Evolutionary conservation across 2,329 filamentous ascomycete genomes (phyloP).

Genomic region (Colletotrichum sp.): DNA sequence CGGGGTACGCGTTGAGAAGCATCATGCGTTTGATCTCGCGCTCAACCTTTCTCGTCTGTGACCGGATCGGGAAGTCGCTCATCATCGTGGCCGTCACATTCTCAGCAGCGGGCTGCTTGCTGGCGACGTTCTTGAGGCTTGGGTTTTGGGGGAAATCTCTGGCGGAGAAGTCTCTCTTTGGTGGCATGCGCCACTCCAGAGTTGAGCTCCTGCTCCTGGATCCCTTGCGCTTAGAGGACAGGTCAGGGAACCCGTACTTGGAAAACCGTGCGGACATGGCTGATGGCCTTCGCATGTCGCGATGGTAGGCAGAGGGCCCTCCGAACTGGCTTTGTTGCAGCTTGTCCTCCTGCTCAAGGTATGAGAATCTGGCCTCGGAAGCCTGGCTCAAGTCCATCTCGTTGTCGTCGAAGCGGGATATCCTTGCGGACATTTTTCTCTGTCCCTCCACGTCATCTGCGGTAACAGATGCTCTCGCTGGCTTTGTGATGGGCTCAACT

Average conservation of each 20-base stretch:
- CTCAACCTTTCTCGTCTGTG: conserved; percentile 24
- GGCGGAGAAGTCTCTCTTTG: not conserved
- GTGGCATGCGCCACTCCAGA: not conserved
- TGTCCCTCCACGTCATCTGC: not conserved
- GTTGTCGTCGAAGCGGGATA: conserved; percentile 7
- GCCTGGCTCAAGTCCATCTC: conserved; percentile 16
- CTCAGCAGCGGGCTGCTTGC: not conserved
- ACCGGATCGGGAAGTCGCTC: conserved; percentile 25
- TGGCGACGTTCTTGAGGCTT: not conserved
- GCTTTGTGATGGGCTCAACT: not conserved
- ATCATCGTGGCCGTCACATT: conserved; percentile 8
- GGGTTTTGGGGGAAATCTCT: conserved; percentile 10
- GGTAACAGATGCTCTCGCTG: not conserved
- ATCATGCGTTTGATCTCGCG: conserved; percentile 35
- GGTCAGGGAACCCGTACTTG: not conserved
- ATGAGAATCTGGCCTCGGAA: conserved; percentile 16
- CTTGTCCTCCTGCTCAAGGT: conserved; percentile 16
- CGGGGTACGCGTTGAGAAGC: conserved; percentile 41
- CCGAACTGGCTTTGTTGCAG: not conserved
- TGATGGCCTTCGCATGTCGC: conserved; percentile 1
- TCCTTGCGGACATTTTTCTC: conserved; percentile 13
- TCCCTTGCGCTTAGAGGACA: not conserved
- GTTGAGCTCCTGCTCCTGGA: not conserved
- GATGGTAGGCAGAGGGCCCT: not conserved
- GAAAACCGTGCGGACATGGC: not conserved